phyloP scores from a whole-genome alignment of 2,329 filamentous ascomycete genomes.

The Apiospora koreana region DNA sequence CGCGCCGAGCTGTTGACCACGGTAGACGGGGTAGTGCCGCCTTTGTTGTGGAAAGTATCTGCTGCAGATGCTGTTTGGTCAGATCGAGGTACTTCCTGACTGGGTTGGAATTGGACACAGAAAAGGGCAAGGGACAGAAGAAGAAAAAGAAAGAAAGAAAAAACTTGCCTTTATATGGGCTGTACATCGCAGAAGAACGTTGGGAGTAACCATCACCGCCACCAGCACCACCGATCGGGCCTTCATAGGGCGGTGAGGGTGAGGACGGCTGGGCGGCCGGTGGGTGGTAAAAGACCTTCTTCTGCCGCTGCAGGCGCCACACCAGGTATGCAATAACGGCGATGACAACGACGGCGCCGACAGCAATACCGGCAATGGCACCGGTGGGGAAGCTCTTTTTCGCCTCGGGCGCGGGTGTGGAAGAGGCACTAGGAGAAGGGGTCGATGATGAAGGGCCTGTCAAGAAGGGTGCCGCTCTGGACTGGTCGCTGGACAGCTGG shows the following conservation, averaged over 20 bases:
- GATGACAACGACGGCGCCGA: not conserved
- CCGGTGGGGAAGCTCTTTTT: not conserved
- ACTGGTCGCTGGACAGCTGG: not conserved
- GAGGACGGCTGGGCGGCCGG: not conserved
- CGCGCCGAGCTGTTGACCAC: not conserved
- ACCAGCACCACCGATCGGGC: no score
- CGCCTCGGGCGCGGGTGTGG: not conserved
- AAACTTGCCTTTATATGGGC: not conserved
- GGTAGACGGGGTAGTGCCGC: not conserved
- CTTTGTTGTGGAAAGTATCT: not conserved
- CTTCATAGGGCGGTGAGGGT: not conserved
- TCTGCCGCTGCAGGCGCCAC: not conserved
- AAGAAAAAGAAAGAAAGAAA: not conserved
- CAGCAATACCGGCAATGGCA: not conserved
- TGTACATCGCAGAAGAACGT: not conserved
- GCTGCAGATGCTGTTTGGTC: not conserved
- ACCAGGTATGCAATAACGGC: not conserved
- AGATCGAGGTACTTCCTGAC: not conserved
- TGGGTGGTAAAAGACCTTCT: not conserved
- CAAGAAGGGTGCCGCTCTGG: constrained; percentile 18
- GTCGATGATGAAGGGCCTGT: not conserved
- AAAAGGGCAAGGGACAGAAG: not conserved
- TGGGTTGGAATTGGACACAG: no score
- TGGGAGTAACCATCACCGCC: not conserved
- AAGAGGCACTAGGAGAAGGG: not conserved